Base-by-base conservation (phyloP, 768 basidiomycete genomes). In the Lanmaoa rubissima region DNA sequence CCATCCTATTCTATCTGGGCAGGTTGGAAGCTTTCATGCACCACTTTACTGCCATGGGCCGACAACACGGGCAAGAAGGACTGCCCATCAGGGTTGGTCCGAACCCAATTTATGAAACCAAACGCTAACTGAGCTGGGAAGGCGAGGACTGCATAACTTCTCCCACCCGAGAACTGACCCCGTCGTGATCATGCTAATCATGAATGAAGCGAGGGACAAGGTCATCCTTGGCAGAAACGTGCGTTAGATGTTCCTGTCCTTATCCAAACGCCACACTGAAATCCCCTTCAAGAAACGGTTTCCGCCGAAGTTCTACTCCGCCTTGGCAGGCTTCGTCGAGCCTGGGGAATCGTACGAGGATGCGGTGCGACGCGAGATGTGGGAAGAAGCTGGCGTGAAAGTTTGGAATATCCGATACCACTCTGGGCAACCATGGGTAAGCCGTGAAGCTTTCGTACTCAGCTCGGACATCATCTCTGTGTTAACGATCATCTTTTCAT, bases 341-440 rank as follows among this genome's bases (percentile, higher is more conserved):
- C 93, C 94, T 5, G 94, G 90, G 11, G 96, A 99, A 70, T 85
- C 90, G 0, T 88, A 97, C 60, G 96, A 99, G 68, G 94, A 98
- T 63, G 89, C 95, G 2, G 94, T 98, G 32, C 78, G 82, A 51
- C 81, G 96, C 39, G 96, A 98, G 72, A 87, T 96, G 71, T 92
- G 92, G 86, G 96, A 99, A 71, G 96, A 98, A 71, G 91, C 92
- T 2, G 96, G 96, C 5, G 81, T 98, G n/a, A 82, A 79, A 46
- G 91, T 92, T 24, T 88, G 87, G 76, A 80, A 92, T 61, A 81
- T 94, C 26, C 79, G 78, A 61, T 98, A 96, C 68, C 92, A 94
- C 71, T 91, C 89, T 54, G 83, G 79, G 35, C 91, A 93, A 63
- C 92, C 92, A 53, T 94, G 92, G 92, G 92, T 89, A 62, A 59